A percentile compares a stretch with the other conserved stretches of the same genome.
Evolutionary conservation across 2,329 filamentous ascomycete species (phyloP).

Genomic region (Aspergillus felis): DNA sequence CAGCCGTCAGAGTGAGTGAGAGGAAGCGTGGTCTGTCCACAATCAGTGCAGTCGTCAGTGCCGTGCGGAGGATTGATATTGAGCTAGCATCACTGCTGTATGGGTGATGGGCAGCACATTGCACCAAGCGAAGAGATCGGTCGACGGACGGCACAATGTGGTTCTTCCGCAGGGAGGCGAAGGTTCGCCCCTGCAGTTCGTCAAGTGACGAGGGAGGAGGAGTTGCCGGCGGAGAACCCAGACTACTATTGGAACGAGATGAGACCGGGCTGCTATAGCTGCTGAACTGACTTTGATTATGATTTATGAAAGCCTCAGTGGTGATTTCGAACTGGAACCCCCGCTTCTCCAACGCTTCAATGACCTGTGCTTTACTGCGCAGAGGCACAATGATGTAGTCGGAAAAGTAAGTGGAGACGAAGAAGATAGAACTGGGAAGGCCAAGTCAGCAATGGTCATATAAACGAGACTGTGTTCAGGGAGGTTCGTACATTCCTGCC

Average conservation of each 20-base stretch:
- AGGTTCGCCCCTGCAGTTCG: conserved; percentile 79
- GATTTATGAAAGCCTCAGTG: conserved; percentile 63
- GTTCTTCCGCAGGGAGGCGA: conserved; percentile 73
- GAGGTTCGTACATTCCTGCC: conserved; percentile 67
- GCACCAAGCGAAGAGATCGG: conserved; percentile 66
- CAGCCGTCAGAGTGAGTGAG: conserved; percentile 44
- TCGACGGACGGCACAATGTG: conserved; percentile 71
- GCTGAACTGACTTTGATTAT: conserved; percentile 47
- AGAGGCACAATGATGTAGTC: conserved; percentile 91
- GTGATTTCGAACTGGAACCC: conserved; percentile 79
- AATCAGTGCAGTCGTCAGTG: conserved; percentile 35
- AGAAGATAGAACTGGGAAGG: conserved; percentile 72
- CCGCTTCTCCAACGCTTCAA: conserved; percentile 69
- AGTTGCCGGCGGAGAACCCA: conserved; percentile 53
- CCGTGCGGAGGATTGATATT: conserved; percentile 36
- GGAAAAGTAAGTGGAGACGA: conserved; percentile 96
- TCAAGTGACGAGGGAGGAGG: conserved; percentile 73
- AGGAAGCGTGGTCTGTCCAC: conserved; percentile 46
- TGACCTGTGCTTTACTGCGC: conserved; percentile 69
- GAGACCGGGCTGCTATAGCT: conserved; percentile 32
- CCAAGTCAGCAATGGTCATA: conserved; percentile 2
- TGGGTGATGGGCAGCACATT: conserved; percentile 67
- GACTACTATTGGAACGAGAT: conserved; percentile 20
- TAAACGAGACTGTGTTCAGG: not conserved
- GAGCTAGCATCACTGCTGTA: conserved; percentile 38